Conservation (phyloP, 1,284 basidiomycete genomes). For the Leccinum huronense region DNA sequence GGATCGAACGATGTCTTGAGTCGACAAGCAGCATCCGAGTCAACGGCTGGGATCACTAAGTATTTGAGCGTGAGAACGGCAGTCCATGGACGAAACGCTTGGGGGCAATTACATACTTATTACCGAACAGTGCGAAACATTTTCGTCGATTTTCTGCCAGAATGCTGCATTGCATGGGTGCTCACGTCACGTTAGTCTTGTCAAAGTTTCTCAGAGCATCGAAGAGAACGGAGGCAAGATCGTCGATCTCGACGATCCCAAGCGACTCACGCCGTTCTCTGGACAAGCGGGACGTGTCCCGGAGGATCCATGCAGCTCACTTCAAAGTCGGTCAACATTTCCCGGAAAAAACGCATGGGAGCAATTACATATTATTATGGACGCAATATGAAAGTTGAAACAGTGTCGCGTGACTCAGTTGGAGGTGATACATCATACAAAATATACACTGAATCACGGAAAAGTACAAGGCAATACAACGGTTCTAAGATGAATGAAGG, state of each 20-base stretch:
- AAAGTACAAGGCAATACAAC: background rate
- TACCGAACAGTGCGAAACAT: constrained; percentile 45
- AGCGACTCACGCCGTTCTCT: constrained; percentile 76
- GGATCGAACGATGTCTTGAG: too few relatives aligned
- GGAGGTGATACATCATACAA: background rate
- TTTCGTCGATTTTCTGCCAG: background rate
- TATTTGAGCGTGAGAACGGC: too few relatives aligned
- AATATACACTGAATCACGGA: background rate
- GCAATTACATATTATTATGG: too few relatives aligned
- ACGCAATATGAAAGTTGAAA: too few relatives aligned
- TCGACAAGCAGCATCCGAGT: too few relatives aligned
- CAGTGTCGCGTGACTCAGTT: background rate
- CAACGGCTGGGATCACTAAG: too few relatives aligned
- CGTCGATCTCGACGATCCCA: constrained; percentile 67
- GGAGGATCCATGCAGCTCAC: constrained; percentile 70
- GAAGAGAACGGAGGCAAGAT: constrained; percentile 69
- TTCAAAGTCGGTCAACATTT: constrained; percentile 51
- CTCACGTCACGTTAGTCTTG: constrained; percentile 48
- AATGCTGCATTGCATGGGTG: background rate
- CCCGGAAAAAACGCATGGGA: background rate
- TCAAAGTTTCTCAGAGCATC: constrained; percentile 52
- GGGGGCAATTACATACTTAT: constrained; percentile 28
- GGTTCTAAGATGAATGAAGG: background rate
- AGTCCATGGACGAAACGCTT: too few relatives aligned
- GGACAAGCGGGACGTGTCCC: constrained; percentile 71